A percentile compares a stretch with the other conserved stretches of the same genome.
Evolutionary conservation across 176 grass and related monocot genomes (phyloP).

Genomic region (Chrysopogon serrulatus): DNA sequence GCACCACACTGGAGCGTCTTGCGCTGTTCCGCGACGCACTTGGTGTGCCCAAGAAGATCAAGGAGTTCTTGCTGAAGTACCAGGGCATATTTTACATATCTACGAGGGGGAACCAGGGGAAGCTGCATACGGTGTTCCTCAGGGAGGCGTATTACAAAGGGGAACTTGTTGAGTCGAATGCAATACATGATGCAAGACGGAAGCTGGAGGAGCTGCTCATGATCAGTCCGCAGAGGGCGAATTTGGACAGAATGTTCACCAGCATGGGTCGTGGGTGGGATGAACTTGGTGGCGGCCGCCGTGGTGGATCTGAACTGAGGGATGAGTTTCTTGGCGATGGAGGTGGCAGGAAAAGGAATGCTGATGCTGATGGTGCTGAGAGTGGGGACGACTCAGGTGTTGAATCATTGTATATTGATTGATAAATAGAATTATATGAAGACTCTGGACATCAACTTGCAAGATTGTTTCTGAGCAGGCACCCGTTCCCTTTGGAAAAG

Average conservation of each 20-base stretch:
- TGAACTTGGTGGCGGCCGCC: constrained; percentile 15
- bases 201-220: constrained; percentile 69
- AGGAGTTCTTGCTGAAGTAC: constrained; percentile 82
- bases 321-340: constrained; percentile 34
- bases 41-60: constrained; percentile 81
- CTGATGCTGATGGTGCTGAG: constrained; percentile 21
- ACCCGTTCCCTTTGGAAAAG: not conserved
- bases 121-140: constrained; percentile 86
- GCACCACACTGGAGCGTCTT: constrained; percentile 75
- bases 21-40: constrained; percentile 68
- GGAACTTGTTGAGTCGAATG: constrained; percentile 56
- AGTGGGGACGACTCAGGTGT: constrained; percentile 82
- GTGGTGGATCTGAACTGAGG: constrained; percentile 32
- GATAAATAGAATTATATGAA: constrained; percentile 8
- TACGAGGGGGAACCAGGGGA: constrained; percentile 72
- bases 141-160: constrained; percentile 76
- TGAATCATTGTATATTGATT: constrained; percentile 83
- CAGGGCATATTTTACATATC: constrained; percentile 95
- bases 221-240: constrained; percentile 59
- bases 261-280: constrained; percentile 62
- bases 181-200: constrained; percentile 49
- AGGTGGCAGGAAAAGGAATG: constrained; percentile 6
- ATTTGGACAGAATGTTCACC: constrained; percentile 86
- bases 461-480: not conserved
- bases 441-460: not conserved